Conservation (phyloP, 1,284 basidiomycete species). For the Mycosarcoma maydis region DNA sequence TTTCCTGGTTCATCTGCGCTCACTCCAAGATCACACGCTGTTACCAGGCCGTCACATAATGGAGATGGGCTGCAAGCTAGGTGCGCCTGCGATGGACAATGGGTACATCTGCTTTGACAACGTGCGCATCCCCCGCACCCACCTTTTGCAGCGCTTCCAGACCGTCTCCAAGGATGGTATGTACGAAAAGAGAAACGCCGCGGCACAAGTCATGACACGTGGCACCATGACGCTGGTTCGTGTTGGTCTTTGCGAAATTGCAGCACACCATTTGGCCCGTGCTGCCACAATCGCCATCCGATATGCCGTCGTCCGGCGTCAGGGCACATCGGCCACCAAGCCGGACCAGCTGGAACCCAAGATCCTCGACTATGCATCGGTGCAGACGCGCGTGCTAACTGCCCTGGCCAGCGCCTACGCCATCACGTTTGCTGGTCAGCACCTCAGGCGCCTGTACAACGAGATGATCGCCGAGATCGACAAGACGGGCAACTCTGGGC, state of each 20-base stretch:
- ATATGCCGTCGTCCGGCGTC: slow-evolving; percentile 50
- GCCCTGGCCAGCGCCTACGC: slow-evolving; percentile 51
- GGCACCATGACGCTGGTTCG: slow-evolving; percentile 58
- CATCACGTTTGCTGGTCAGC: slow-evolving; percentile 50
- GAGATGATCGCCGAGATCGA: slow-evolving; percentile 45
- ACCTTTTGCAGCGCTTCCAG: slow-evolving; percentile 51
- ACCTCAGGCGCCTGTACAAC: slow-evolving; percentile 49
- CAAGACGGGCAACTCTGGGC: slow-evolving; percentile 21
- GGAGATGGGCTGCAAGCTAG: slow-evolving; percentile 55
- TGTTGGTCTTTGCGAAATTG: slow-evolving; percentile 54
- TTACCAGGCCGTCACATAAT: slow-evolving; percentile 45
- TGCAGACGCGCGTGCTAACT: slow-evolving; percentile 51
- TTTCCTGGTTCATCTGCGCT: slow-evolving; percentile 55
- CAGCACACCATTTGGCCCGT: slow-evolving; percentile 51
- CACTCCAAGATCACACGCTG: slow-evolving; percentile 44
- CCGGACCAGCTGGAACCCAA: slow-evolving; percentile 44
- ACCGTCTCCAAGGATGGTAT: slow-evolving; percentile 42
- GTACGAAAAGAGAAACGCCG: slow-evolving; percentile 46
- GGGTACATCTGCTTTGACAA: slow-evolving; percentile 48
- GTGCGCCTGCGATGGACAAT: slow-evolving; percentile 57
- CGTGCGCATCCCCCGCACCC: slow-evolving; percentile 46
- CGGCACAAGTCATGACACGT: slow-evolving; percentile 52
- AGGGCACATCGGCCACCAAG: slow-evolving; percentile 43
- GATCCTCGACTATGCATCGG: slow-evolving; percentile 55
- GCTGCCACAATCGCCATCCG: slow-evolving; percentile 52